Conservation (phyloP, 768 basidiomycete species). For the Russula lepida region DNA sequence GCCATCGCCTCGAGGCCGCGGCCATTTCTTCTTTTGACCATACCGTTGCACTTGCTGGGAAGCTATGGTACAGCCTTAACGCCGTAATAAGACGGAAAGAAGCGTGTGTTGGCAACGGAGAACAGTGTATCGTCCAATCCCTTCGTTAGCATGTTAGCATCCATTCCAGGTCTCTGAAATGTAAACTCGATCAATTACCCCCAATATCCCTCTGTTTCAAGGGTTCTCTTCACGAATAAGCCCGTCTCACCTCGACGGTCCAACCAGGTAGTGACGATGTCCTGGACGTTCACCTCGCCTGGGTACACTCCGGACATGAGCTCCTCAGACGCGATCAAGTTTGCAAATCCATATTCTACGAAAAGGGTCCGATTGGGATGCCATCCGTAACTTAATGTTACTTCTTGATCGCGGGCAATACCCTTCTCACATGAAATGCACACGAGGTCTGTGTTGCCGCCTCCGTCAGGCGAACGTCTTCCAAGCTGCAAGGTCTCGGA, state of each 20-base stretch:
- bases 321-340: slow-evolving; percentile 27
- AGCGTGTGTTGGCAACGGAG: slow-evolving; percentile 55
- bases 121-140: slow-evolving; percentile 69
- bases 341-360: slow-evolving; percentile 86
- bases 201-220: slow-evolving; percentile 72
- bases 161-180: background rate
- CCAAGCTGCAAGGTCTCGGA: slow-evolving; percentile 4
- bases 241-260: slow-evolving; percentile 33
- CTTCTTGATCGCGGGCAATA: slow-evolving; percentile 49
- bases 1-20: slow-evolving; percentile 40
- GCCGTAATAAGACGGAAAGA: slow-evolving; percentile 73
- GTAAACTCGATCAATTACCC: slow-evolving; percentile 40
- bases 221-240: slow-evolving; percentile 40
- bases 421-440: slow-evolving; percentile 35
- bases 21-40: slow-evolving; percentile 24
- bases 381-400: slow-evolving; percentile 70
- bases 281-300: slow-evolving; percentile 59
- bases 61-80: slow-evolving; percentile 54
- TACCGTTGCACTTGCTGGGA: slow-evolving; percentile 24
- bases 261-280: slow-evolving; percentile 45
- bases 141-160: slow-evolving; percentile 33
- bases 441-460: slow-evolving; percentile 35
- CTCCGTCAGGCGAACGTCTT: slow-evolving; percentile 1
- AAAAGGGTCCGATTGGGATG: slow-evolving; percentile 75
- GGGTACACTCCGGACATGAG: slow-evolving; percentile 26